These are phyloP conservation scores for Gynandropsis gynandra DNA, from an alignment of 345 rosid genomes.

Conservation along the genomic window DNA sequence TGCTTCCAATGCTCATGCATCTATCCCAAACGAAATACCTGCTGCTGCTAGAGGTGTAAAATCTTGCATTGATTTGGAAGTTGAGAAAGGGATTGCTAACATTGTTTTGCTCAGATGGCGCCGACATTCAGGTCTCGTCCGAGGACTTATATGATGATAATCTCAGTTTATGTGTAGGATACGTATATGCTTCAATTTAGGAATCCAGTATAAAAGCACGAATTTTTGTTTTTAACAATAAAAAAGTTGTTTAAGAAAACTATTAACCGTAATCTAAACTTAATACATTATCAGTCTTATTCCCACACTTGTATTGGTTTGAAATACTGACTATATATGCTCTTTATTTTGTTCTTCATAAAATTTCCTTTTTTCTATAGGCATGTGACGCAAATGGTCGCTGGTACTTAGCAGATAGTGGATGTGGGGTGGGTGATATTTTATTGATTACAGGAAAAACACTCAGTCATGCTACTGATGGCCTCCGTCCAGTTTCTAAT, in stretches of 20 bases:
- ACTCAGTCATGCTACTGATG: no score
- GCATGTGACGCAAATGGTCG: slow-evolving; percentile 94
- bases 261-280: slow-evolving; percentile 7
- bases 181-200: slow-evolving; percentile 7
- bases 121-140: slow-evolving; percentile 90
- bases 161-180: slow-evolving; percentile 8
- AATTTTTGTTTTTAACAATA: background rate
- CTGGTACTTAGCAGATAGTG: slow-evolving; percentile 90
- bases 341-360: slow-evolving; percentile 12
- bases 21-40: no score
- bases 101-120: slow-evolving; percentile 65
- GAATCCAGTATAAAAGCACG: slow-evolving; percentile 6
- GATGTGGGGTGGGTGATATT: slow-evolving; percentile 58
- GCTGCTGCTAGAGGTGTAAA: slow-evolving; percentile 68
- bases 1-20: no score
- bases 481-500: no score
- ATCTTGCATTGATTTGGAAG: slow-evolving; percentile 51
- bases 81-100: slow-evolving; percentile 91
- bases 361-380: slow-evolving; percentile 34
- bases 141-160: no score
- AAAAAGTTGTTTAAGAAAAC: slow-evolving; percentile 11
- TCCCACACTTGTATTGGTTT: slow-evolving; percentile 11
- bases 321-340: no score
- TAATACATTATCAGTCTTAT: slow-evolving; percentile 12
- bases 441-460: no score